phyloP scores from a whole-genome alignment of 2,329 filamentous ascomycete species.

The Blumeriella jaapii region DNA sequence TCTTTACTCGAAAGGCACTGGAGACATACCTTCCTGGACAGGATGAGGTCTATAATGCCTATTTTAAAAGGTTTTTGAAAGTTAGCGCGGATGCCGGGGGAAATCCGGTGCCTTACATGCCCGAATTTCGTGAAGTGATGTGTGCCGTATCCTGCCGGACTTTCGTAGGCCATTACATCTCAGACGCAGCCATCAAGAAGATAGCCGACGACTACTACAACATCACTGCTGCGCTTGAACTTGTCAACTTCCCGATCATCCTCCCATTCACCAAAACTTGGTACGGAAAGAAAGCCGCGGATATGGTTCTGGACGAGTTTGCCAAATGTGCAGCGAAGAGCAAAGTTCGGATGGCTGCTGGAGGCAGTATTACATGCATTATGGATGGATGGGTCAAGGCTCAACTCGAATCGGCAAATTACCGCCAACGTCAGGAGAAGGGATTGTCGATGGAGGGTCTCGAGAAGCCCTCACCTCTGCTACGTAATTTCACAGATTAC shows the following conservation, averaged over 20 bases:
- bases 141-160: constrained; percentile 90
- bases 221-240: constrained; percentile 87
- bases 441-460: constrained; percentile 56
- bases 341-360: constrained; percentile 82
- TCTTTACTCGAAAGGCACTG: constrained; percentile 87
- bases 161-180: constrained; percentile 95
- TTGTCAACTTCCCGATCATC: constrained; percentile 98
- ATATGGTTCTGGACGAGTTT: constrained; percentile 86
- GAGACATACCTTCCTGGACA: constrained; percentile 82
- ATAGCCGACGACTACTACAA: constrained; percentile 95
- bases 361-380: constrained; percentile 79
- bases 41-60: constrained; percentile 81
- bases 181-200: constrained; percentile 80
- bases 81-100: constrained; percentile 61
- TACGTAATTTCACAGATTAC: constrained; percentile 80
- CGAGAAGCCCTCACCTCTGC: constrained; percentile 70
- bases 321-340: constrained; percentile 85
- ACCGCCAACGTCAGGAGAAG: constrained; percentile 65
- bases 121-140: constrained; percentile 86
- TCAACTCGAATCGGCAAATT: constrained; percentile 76
- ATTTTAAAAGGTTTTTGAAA: constrained; percentile 69
- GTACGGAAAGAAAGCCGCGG: constrained; percentile 92
- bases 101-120: constrained; percentile 79
- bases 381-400: constrained; percentile 89
- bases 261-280: constrained; percentile 90